Base-by-base conservation (phyloP, 345 rosid genomes). In the Sonneratia caseolaris region DNA sequence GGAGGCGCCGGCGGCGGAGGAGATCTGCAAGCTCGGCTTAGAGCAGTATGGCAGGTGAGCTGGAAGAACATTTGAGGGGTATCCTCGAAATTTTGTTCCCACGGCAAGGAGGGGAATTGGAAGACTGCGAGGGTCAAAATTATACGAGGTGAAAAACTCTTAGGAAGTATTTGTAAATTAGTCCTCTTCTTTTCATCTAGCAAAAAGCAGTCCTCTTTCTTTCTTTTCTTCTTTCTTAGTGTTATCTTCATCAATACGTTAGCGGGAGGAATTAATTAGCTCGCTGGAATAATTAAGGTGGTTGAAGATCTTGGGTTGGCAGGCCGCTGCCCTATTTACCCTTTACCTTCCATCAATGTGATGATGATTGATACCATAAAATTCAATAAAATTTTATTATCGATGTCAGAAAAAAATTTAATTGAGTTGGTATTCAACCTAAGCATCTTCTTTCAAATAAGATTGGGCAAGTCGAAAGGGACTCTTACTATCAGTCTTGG, bases 1-100 rank as follows among this genome's bases (percentile, higher is more conserved):
- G 99, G 91, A 89, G 15, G 81, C 88, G 55, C 97, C 97, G 6
- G 73, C 87, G 22, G 70, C 80, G 47, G 84, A 81, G 76, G 84
- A 88, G 59, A 83, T 95, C 32, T 95, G 99, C 42, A 74, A 76
- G 8, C 42, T 79, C 7, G 92, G 91, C 22, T 48, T 84, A 18
- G 74, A 75, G 15, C 45, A 42, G 32, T 18, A 47, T 0, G 18
- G 22, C 3, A 51, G 43, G 45, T 42, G 37, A 68, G 7, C 49
- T 18, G 61, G 10, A 18, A 53, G 19, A 18, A 59, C 35, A 14
- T 59, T 13, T 47, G 51, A 3, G 32, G 66, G 18, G 18, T 37
- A 62, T 27, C 32, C 32, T 62, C 13, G 36, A 24, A 14, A 0
- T 10, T 43, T 18, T 55, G n/a, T 56, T 22, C 49, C 32, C 22